Percentiles rank a stretch among this genome's conserved stretches.
phyloP scores from a whole-genome alignment of 148 eudicot genomes.

The Fagopyrum tataricum region DNA sequence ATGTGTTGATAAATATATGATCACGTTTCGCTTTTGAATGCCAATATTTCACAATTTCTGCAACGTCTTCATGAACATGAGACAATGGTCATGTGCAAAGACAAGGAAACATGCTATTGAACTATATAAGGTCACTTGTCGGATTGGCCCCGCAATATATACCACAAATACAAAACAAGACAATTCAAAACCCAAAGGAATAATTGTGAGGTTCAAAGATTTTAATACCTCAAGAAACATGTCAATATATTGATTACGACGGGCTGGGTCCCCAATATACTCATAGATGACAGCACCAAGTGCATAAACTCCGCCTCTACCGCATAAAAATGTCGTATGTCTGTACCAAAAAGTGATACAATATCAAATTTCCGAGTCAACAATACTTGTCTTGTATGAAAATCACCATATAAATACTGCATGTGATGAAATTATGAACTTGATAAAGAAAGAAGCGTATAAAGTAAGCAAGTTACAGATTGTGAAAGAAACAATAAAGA shows the following conservation, averaged over 20 bases:
- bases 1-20: no score
- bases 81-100: no score
- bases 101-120: no score
- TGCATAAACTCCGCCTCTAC: slow-evolving; percentile 64
- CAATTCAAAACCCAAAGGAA: not conserved
- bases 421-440: not conserved
- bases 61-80: no score
- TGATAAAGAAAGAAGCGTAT: not conserved
- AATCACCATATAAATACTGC: not conserved
- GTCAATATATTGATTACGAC: slow-evolving; percentile 33
- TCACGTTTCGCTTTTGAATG: no score
- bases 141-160: no score
- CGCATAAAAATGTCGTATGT: slow-evolving; percentile 62
- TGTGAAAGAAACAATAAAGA: not conserved
- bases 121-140: no score
- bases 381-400: not conserved
- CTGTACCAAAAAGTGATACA: slow-evolving; percentile 22
- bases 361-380: not conserved
- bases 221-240: slow-evolving; percentile 47
- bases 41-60: no score
- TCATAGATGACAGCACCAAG: slow-evolving; percentile 56
- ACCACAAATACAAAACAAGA: no score
- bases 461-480: not conserved
- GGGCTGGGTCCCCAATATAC: slow-evolving; percentile 38
- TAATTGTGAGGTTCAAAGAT: not conserved